Conservation (phyloP, 108 stramenopile species). For the Craspedostauros australis region DNA sequence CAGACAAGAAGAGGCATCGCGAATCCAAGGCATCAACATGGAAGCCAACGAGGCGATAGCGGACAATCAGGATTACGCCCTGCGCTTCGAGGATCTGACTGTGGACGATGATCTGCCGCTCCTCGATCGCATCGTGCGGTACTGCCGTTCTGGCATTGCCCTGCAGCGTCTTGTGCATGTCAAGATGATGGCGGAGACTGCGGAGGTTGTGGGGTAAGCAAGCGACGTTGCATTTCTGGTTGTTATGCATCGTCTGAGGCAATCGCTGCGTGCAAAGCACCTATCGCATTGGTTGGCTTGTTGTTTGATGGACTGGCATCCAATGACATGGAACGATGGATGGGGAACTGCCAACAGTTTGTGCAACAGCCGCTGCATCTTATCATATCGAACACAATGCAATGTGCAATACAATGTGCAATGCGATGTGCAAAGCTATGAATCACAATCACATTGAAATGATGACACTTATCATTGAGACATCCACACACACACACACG, state of each 20-base stretch:
- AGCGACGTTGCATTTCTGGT: background rate
- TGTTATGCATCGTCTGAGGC: background rate
- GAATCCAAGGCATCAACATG: too few relatives aligned
- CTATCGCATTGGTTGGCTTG: background rate
- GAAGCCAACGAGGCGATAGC: too few relatives aligned
- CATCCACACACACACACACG: too few relatives aligned
- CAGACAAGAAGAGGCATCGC: too few relatives aligned
- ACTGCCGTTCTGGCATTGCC: slow-evolving; percentile 86
- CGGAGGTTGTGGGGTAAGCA: slow-evolving; percentile 75
- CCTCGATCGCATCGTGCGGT: slow-evolving; percentile 86
- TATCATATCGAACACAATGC: too few relatives aligned
- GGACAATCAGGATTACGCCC: slow-evolving; percentile 36
- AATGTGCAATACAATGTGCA: too few relatives aligned
- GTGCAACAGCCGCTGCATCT: too few relatives aligned
- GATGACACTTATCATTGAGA: too few relatives aligned
- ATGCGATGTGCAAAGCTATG: too few relatives aligned
- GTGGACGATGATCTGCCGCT: slow-evolving; percentile 94
- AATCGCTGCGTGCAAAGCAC: background rate
- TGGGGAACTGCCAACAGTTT: too few relatives aligned
- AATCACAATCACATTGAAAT: too few relatives aligned
- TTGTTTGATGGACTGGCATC: background rate
- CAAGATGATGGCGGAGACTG: slow-evolving; percentile 93
- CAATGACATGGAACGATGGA: too few relatives aligned
- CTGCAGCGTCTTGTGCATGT: slow-evolving; percentile 96
- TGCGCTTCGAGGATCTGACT: slow-evolving; percentile 94